phyloP scores from a whole-genome alignment of 129 eudicot species.

The Chrysanthemum seticuspe region DNA sequence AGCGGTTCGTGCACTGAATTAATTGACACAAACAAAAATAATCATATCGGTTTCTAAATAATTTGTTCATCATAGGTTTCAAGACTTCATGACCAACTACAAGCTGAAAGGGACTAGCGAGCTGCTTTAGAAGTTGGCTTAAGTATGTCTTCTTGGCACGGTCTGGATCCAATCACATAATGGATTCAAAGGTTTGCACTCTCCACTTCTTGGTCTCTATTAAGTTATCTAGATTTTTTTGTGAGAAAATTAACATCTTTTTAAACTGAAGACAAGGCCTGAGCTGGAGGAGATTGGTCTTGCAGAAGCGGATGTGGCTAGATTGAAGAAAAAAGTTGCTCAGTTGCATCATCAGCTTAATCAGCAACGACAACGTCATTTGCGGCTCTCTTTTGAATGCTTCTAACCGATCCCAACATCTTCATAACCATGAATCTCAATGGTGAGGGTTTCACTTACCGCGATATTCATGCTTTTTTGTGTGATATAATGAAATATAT shows the following conservation, averaged over 20 bases:
- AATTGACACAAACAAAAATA: too few species aligned
- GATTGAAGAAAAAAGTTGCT: constrained; percentile 95
- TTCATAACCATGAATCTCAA: constrained; percentile 55
- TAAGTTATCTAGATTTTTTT: background rate
- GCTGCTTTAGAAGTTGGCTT: constrained; percentile 95
- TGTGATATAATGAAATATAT: constrained; percentile 2
- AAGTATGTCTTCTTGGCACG: constrained; percentile 92
- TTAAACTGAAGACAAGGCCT: constrained; percentile 74
- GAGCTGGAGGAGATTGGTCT: constrained; percentile 99
- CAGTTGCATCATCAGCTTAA: constrained; percentile 93
- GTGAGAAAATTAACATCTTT: background rate
- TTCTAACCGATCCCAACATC: constrained; percentile 58
- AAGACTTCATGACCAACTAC: constrained; percentile 94
- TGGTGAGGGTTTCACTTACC: constrained; percentile 46
- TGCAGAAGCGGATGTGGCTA: constrained; percentile 97
- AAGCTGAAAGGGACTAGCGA: constrained; percentile 95
- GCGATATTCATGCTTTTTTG: background rate
- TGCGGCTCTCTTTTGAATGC: constrained; percentile 74
- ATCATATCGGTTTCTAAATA: background rate
- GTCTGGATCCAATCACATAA: constrained; percentile 61
- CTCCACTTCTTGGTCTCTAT: background rate
- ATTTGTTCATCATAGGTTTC: constrained; percentile 51
- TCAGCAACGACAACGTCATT: constrained; percentile 91
- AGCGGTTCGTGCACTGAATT: too few species aligned
- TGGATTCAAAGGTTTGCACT: constrained; percentile 88